Conservation (phyloP, 208 protist genomes). For the Wallacemonas sp. region DNA sequence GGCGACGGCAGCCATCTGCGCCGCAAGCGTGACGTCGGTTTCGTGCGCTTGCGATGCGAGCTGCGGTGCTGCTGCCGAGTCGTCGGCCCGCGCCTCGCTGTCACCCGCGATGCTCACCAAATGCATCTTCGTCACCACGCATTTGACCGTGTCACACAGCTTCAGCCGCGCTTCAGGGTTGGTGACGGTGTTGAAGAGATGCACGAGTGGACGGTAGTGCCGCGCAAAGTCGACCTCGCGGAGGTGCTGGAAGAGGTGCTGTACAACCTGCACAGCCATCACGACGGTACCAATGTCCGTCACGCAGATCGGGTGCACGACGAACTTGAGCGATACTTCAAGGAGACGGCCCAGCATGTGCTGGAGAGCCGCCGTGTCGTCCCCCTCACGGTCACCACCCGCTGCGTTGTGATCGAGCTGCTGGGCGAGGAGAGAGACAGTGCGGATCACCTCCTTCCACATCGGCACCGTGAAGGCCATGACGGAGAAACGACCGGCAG, state of each 20-base stretch:
- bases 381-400: not conserved
- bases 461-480: constrained; percentile 78
- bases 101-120: not conserved
- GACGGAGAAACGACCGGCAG: constrained; percentile 26
- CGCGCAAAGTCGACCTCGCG: constrained; percentile 20
- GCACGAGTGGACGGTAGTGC: constrained; percentile 71
- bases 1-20: constrained; percentile 61
- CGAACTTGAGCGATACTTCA: constrained; percentile 81
- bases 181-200: constrained; percentile 79
- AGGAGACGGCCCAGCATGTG: constrained; percentile 68
- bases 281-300: constrained; percentile 38
- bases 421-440: constrained; percentile 58
- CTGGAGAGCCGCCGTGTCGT: constrained; percentile 3
- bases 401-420: constrained; percentile 18
- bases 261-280: constrained; percentile 14
- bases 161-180: constrained; percentile 64
- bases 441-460: constrained; percentile 88
- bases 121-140: constrained; percentile 30
- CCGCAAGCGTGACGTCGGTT: not conserved
- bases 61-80: not conserved
- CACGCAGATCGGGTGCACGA: constrained; percentile 74
- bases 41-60: not conserved
- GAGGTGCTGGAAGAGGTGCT: constrained; percentile 29
- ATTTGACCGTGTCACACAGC: constrained; percentile 49
- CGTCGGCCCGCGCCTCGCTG: not conserved